Evolutionary conservation across 148 eudicot genomes (phyloP).

Genomic region (Silene conica): DNA sequence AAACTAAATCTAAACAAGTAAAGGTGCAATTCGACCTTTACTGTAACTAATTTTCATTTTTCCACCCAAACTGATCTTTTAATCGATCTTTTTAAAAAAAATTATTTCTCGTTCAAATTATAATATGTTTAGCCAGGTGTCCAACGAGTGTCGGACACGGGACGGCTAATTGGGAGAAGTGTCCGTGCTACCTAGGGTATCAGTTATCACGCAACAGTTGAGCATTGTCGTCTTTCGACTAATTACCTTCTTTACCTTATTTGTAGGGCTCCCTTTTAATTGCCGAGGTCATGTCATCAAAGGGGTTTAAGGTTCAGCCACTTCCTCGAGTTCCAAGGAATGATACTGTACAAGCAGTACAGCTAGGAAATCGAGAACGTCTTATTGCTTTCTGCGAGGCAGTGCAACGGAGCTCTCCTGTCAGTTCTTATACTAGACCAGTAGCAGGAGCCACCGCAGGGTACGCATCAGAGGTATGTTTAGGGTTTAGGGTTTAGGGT

Average conservation of each 20-base stretch:
- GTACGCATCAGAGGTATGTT: slow-evolving; percentile 88
- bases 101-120: too few relatives aligned
- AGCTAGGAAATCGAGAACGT: slow-evolving; percentile 76
- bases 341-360: slow-evolving; percentile 93
- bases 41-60: too few relatives aligned
- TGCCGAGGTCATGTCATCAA: slow-evolving; percentile 88
- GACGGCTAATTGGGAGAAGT: too few relatives aligned
- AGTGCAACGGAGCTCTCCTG: slow-evolving; percentile 93
- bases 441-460: slow-evolving; percentile 85
- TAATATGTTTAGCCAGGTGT: too few relatives aligned
- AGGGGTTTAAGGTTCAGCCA: slow-evolving; percentile 88
- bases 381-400: slow-evolving; percentile 94
- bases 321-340: slow-evolving; percentile 68
- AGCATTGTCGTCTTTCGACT: background rate
- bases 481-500: too few relatives aligned
- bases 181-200: too few relatives aligned
- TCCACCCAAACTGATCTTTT: too few relatives aligned
- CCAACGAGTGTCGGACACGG: too few relatives aligned
- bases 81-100: too few relatives aligned
- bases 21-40: too few relatives aligned
- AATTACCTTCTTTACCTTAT: slow-evolving; percentile 1
- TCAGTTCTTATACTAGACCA: slow-evolving; percentile 79
- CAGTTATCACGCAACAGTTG: too few relatives aligned
- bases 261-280: slow-evolving; percentile 70
- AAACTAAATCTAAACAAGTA: too few relatives aligned